Percentiles rank a stretch among this genome's conserved stretches.
These are phyloP conservation scores for Verticillium zaregamsianum DNA, from an alignment of 2,329 filamentous ascomycete species.

Conservation along the genomic window DNA sequence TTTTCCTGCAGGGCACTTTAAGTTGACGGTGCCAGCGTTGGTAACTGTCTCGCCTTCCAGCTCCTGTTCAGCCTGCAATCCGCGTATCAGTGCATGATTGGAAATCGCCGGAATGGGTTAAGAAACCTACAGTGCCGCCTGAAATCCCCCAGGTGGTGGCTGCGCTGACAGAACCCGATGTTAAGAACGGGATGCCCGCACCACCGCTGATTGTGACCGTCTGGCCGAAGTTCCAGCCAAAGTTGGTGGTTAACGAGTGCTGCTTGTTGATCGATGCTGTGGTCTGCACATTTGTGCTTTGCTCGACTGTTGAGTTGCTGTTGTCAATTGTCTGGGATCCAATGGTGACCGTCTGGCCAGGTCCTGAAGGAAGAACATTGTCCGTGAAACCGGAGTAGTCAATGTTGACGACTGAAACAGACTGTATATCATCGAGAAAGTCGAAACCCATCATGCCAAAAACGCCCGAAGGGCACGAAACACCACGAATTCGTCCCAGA, in stretches of 20 bases:
- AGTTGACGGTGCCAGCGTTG: constrained; percentile 10
- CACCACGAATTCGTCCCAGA: constrained; percentile 8
- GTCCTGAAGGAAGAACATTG: constrained; percentile 9
- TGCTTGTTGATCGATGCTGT: constrained; percentile 9
- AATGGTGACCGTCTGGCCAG: constrained; percentile 9
- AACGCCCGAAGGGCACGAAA: constrained; percentile 6
- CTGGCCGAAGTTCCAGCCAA: constrained; percentile 7
- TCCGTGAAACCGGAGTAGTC: constrained; percentile 12
- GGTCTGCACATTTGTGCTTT: constrained; percentile 11
- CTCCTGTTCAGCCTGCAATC: constrained; percentile 2
- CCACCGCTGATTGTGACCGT: constrained; percentile 5
- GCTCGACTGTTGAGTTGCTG: constrained; percentile 10
- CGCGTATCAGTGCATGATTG: not conserved
- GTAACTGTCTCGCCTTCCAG: constrained; percentile 7
- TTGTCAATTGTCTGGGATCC: constrained; percentile 14
- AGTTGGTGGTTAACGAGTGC: constrained; percentile 5
- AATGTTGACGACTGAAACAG: constrained; percentile 11
- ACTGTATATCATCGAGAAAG: constrained; percentile 13
- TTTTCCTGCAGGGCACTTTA: constrained; percentile 11
- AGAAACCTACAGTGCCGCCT: constrained; percentile 2
- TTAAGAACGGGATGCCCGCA: constrained; percentile 8
- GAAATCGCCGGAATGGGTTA: not conserved
- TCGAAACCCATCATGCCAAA: constrained; percentile 10
- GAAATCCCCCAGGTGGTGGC: constrained; percentile 9
- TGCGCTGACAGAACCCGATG: constrained; percentile 1